Evolutionary conservation across 306 rosid genomes (phyloP), one percentile per base, ranked within the genome.

Genomic region (Medicago lupulina): DNA sequence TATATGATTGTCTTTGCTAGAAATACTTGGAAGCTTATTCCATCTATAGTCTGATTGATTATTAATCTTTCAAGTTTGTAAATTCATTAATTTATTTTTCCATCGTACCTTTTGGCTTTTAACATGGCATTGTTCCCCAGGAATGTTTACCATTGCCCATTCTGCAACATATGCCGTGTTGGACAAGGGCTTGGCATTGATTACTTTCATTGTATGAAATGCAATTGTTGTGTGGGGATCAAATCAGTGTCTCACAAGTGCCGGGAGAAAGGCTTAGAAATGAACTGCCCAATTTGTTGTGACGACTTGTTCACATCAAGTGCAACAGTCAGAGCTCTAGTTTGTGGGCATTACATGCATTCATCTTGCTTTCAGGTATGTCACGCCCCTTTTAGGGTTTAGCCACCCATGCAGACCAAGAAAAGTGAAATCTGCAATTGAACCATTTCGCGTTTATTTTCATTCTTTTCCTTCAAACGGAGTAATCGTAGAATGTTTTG

Each of bases 271-370:
- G 86, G 98, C 70, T 81, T 96, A 76, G 99, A 96, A 86, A 96
- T 90, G 77, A 96, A 96, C 77, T 96, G 99, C 84, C 99, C 99
- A 72, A 96, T 96, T 78, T 96, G 99, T 87, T 92, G 98, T 17
- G 99, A 96, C 25, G 91, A 89, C 83, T 79, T 96, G 10, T 96
- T 96, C 80, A 96, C 99, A 73, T 96, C 99, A 71, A 96, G 98
- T 86, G 96, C 96, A 57, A 87, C 98, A 5, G 97, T 96, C 79
- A 88, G 99, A 80, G 92, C 90, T 68, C 90, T 92, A 75, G 96
- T 98, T 10, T 96, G 99, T 83, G 99, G 99, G 61, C 99, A 96
- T 84, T 96, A 92, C 86, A 96, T 96, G 99, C 99, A 96, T 87
- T 96, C 99, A 39, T 96, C 98, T 82, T 96, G 99, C 87, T 96